Conservation (phyloP, 2,329 filamentous ascomycete species). For the Thyridium curvatum region DNA sequence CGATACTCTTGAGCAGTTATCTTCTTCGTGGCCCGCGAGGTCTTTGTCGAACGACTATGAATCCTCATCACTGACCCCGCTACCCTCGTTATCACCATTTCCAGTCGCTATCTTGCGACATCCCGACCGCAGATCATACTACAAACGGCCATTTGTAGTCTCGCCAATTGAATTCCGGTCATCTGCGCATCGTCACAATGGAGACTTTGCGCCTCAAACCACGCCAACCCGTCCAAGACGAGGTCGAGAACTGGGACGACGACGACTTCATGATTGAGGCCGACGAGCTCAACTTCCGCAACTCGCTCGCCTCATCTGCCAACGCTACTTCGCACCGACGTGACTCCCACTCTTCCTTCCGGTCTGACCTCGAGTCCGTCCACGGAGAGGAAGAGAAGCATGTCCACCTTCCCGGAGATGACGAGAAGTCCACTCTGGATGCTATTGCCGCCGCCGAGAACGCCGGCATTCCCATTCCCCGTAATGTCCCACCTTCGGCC, state of each 20-base stretch:
- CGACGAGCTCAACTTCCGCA: slow-evolving; percentile 57
- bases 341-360: slow-evolving; percentile 77
- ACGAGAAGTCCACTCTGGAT: slow-evolving; percentile 75
- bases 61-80: slow-evolving; percentile 19
- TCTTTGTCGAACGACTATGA: slow-evolving; percentile 20
- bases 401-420: slow-evolving; percentile 75
- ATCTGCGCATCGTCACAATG: slow-evolving; percentile 27
- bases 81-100: slow-evolving; percentile 4
- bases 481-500: slow-evolving; percentile 81
- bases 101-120: too few species aligned
- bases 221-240: slow-evolving; percentile 48
- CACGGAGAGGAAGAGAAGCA: slow-evolving; percentile 84
- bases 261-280: slow-evolving; percentile 67
- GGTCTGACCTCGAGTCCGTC: slow-evolving; percentile 73
- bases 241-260: slow-evolving; percentile 74
- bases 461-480: slow-evolving; percentile 86
- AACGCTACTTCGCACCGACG: slow-evolving; percentile 49
- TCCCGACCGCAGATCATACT: too few species aligned
- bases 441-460: slow-evolving; percentile 82
- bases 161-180: too few species aligned
- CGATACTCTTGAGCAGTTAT: background rate
- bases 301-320: slow-evolving; percentile 34
- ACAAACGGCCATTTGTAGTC: too few species aligned
- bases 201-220: slow-evolving; percentile 48
- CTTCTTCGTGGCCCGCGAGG: slow-evolving; percentile 4